Conservation (phyloP, 441 rosid genomes). For the Mallotus japonicus region DNA sequence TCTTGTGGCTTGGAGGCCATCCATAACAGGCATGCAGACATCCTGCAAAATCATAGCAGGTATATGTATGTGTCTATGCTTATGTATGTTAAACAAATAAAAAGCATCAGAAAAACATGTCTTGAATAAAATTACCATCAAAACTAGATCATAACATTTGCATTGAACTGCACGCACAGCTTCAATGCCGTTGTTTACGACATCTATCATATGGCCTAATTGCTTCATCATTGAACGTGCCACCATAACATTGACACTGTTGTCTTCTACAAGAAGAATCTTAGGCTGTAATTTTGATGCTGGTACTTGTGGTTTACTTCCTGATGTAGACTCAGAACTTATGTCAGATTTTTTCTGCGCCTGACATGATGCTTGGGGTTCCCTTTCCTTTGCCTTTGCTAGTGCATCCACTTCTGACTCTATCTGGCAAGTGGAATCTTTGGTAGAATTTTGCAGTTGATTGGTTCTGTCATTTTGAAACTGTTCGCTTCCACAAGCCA, state of each 20-base stretch:
- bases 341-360: conserved; percentile 35
- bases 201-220: conserved; percentile 67
- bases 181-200: conserved; percentile 80
- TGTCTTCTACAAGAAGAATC: conserved; percentile 95
- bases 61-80: background rate
- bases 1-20: conserved; percentile 89
- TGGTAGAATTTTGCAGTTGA: conserved; percentile 18
- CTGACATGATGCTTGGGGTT: conserved; percentile 30
- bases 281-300: conserved; percentile 49
- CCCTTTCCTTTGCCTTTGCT: conserved; percentile 35
- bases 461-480: conserved; percentile 26
- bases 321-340: conserved; percentile 29
- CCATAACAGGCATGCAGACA: conserved; percentile 94
- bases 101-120: background rate
- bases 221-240: conserved; percentile 83
- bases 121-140: conserved; percentile 61
- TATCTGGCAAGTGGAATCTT: conserved; percentile 27
- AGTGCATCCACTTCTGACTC: conserved; percentile 30
- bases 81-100: background rate
- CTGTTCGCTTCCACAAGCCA: conserved; percentile 30
- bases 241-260: conserved; percentile 84
- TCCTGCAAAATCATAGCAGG: conserved; percentile 45
- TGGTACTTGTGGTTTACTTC: conserved; percentile 27
- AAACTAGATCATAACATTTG: conserved; percentile 58
- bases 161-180: conserved; percentile 64